Percentiles rank a stretch among this genome's conserved stretches.
phyloP scores from a whole-genome alignment of 345 rosid species.

The Rhizophora mangle region DNA sequence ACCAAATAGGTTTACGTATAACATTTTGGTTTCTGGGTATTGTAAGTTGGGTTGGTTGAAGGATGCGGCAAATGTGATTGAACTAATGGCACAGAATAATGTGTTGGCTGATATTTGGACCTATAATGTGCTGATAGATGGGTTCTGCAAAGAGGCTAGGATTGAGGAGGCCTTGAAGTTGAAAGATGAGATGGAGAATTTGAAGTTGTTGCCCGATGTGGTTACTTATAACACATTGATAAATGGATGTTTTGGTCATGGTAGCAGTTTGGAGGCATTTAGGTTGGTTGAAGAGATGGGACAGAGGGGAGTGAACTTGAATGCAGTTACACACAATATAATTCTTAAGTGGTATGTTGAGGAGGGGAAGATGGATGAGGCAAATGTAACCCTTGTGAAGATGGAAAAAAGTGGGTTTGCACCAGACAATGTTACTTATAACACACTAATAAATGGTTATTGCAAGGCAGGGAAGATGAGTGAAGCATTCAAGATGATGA shows the following conservation, averaged over 20 bases:
- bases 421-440: constrained; percentile 64
- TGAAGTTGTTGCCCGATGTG: constrained; percentile 64
- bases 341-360: constrained; percentile 67
- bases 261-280: constrained; percentile 43
- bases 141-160: constrained; percentile 53
- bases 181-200: constrained; percentile 62
- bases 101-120: constrained; percentile 64
- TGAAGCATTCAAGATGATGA: constrained; percentile 63
- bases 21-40: constrained; percentile 62
- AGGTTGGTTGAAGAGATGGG: constrained; percentile 62
- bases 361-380: constrained; percentile 72
- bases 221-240: constrained; percentile 80
- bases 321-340: constrained; percentile 61
- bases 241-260: constrained; percentile 60
- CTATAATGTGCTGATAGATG: constrained; percentile 61
- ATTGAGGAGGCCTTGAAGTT: constrained; percentile 57
- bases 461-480: constrained; percentile 60
- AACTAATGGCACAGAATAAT: constrained; percentile 58
- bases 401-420: constrained; percentile 59
- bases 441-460: constrained; percentile 58
- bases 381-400: constrained; percentile 34
- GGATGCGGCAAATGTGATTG: constrained; percentile 65
- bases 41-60: constrained; percentile 70
- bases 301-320: constrained; percentile 50
- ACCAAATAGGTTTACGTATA: constrained; percentile 57